Base-by-base conservation (phyloP, 2,329 filamentous ascomycete genomes). In the Aquanectria penicillioides region DNA sequence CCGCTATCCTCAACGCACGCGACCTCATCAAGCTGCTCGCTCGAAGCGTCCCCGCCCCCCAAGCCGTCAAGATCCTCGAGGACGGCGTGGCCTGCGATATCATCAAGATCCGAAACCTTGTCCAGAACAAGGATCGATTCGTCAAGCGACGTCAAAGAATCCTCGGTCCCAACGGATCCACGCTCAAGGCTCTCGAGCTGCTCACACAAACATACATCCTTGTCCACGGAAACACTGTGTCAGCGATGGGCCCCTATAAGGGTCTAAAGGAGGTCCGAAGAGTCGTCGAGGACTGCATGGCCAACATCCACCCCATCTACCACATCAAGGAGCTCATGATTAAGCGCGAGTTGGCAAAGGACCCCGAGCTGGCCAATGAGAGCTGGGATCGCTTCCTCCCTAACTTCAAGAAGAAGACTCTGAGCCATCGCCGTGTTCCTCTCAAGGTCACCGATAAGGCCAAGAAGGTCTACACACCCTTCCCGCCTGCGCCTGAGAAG, bases 361-460 rank as follows among this genome's bases (percentile, higher is more conserved):
- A 97, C 71, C 93, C 93, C 0, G 89, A 90, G 37, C 84, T 98
- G 18, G 91, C 88, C 48, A 87, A 90, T 68, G 94, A 98, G 80
- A 95, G 88, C 75, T 99, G 94, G 94, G 93, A 97, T 71, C 87
- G 94, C 15, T 99, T 98, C 81, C 83, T 99, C 48, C 95, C 95
- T 47, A 93, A 99, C 75, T 98, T 98, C 83, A 97, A 97, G 86
- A 97, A 92, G 83, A 89, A 92, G 72, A 94, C 90, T 54, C 84
- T 98, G 65, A 93, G 87, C 80, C 94, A 93, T 81, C 86, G 95
- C 66, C 86, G 87, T 67, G 87, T 89, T 69, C 96, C 95, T 0
- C 86, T 87, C 82, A 93, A 92, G 72, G 89, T 99, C 73, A 93
- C 87, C 51, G 94, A 99, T 82, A 99, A 99, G 85, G 78, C 82